A percentile compares a stretch with the other conserved stretches of the same genome.
phyloP scores from a whole-genome alignment of 164 flowering plant species.

The Kalanchoe fedtschenkoi region DNA sequence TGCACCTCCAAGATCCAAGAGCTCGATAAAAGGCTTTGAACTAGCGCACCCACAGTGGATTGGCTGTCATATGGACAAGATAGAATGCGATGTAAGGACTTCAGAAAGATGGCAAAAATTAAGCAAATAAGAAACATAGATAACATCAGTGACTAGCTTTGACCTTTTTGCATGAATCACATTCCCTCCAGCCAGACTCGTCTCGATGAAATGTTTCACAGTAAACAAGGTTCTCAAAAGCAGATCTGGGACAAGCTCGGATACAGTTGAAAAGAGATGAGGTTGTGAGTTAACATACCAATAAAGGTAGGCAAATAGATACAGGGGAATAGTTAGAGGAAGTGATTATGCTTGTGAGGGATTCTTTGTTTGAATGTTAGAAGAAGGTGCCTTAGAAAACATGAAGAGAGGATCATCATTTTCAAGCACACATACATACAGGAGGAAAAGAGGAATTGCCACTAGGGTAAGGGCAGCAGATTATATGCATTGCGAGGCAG shows the following conservation, averaged over 20 bases:
- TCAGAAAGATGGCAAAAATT: too few relatives aligned
- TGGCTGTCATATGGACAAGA: conserved; percentile 20
- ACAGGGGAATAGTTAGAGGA: too few relatives aligned
- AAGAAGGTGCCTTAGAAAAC: too few relatives aligned
- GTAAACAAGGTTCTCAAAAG: conserved; percentile 38
- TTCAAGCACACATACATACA: too few relatives aligned
- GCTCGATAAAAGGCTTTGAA: conserved; percentile 30
- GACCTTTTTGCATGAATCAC: conserved; percentile 47
- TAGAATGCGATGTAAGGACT: too few relatives aligned
- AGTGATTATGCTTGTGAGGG: too few relatives aligned
- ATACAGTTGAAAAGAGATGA: neutral
- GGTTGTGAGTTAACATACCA: neutral
- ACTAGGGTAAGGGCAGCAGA: too few relatives aligned
- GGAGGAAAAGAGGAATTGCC: neutral
- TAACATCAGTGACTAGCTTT: neutral
- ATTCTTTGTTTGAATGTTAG: too few relatives aligned
- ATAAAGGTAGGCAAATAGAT: neutral
- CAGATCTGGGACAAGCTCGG: conserved; percentile 25
- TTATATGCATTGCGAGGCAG: neutral
- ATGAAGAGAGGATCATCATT: too few relatives aligned
- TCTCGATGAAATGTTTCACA: conserved; percentile 52
- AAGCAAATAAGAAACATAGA: neutral
- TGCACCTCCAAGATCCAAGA: conserved; percentile 50
- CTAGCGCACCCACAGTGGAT: conserved; percentile 66
- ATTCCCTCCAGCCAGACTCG: conserved; percentile 69